Evolutionary conservation across 140 eudicot genomes (phyloP), one percentile per base, ranked within the genome.

Genomic region (Cichorium intybus): DNA sequence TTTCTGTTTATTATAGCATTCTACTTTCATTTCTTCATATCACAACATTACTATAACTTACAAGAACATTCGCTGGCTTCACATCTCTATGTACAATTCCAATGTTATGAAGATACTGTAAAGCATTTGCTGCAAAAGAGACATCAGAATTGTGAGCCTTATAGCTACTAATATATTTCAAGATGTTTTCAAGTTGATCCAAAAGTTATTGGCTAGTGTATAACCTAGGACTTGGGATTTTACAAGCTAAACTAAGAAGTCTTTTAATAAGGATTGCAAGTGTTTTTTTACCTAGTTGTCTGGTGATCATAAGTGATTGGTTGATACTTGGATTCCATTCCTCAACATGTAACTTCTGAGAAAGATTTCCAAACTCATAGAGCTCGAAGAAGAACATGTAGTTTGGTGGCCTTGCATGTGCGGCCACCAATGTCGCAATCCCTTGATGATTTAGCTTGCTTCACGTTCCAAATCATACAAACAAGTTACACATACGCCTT

Each of bases 31-130:
- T 27, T 27, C 31, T 27, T 27, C 31, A 5, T 14, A 31, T 64
- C 21, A 46, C 9, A 24, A 24, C 23, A 20, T 63, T 5, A 23
- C 20, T 28, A 65, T 72, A 73, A 77, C 84, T 77, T 88, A 93
- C 99, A 70, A 93, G 99, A 82, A 93, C 81, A 80, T 93, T 93
- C 50, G 94, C 86, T 59, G 99, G 97, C 87, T 93, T 93, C 68
- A 93, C 95, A 86, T 93, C 99, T 75, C 99, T 86, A 70, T 93
- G 99, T 65, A 93, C 72, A 71, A 93, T 82, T 69, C 97, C 99
- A 76, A 80, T 85, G 69, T 70, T 75, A 80, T 93, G 97, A 72
- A 93, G 94, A 80, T 88, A 93, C 74, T 75, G 87, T 85, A 93
- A 71, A 76, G 97, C 83, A 50, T 80, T 84, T 62, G 99, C 99